These are phyloP conservation scores for Pleochaeta shiraiana DNA, from an alignment of 2,329 filamentous ascomycete species.

Conservation along the genomic window DNA sequence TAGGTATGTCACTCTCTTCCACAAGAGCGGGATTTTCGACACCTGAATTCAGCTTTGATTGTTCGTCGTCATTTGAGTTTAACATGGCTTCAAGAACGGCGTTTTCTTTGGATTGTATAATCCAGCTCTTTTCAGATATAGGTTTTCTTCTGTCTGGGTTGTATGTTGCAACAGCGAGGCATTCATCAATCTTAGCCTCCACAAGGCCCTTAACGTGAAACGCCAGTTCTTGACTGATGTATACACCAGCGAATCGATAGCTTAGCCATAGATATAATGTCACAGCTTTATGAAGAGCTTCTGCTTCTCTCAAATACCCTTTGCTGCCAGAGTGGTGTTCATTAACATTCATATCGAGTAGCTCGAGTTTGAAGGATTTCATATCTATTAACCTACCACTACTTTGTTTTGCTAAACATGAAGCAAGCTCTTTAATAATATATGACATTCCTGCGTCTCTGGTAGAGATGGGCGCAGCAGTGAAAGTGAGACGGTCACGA, in stretches of 20 bases:
- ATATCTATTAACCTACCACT: conserved; percentile 66
- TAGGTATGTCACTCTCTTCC: too few relatives aligned
- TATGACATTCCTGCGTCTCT: conserved; percentile 25
- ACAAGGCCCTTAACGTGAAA: conserved; percentile 59
- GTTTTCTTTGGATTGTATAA: not conserved
- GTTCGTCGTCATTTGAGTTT: not conserved
- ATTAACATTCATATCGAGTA: conserved; percentile 40
- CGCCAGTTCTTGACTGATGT: conserved; percentile 51
- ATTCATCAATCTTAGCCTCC: conserved; percentile 42
- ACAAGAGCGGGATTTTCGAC: too few relatives aligned
- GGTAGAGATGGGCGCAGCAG: conserved; percentile 43
- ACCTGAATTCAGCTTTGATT: too few relatives aligned
- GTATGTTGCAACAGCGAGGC: conserved; percentile 7
- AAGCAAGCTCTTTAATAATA: conserved; percentile 41
- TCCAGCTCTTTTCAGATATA: not conserved
- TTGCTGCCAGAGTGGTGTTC: conserved; percentile 21
- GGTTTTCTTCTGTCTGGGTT: conserved; percentile 5
- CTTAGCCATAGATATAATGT: conserved; percentile 86
- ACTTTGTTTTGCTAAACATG: conserved; percentile 43
- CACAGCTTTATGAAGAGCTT: conserved; percentile 59
- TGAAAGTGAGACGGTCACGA: conserved; percentile 53
- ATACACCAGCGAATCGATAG: conserved; percentile 67
- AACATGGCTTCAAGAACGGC: conserved; percentile 1
- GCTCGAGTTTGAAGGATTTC: conserved; percentile 40
- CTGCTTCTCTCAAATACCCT: conserved; percentile 39